Percentiles rank a stretch among this genome's conserved stretches.
phyloP scores from a whole-genome alignment of 768 basidiomycete species.

The Lentinus tigrinus region DNA sequence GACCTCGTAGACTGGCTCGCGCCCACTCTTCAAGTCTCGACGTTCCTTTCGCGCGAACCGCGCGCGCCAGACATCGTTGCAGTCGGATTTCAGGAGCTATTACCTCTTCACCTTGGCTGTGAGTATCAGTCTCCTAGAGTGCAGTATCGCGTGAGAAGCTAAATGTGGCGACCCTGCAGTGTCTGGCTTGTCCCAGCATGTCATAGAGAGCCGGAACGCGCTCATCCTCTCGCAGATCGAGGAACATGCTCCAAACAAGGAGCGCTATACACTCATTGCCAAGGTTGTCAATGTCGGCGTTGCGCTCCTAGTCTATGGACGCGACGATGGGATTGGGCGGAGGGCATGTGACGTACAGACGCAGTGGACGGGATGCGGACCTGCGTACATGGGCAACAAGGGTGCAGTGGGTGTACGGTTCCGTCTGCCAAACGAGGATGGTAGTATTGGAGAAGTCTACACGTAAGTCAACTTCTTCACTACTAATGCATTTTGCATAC shows the following conservation, averaged over 20 bases:
- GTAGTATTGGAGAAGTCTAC: constrained; percentile 67
- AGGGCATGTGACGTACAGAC: constrained; percentile 66
- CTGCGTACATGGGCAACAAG: constrained; percentile 88
- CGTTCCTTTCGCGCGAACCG: constrained; percentile 60
- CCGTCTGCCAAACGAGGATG: constrained; percentile 57
- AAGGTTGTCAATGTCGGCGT: constrained; percentile 85
- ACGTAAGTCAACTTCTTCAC: constrained; percentile 58
- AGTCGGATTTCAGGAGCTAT: constrained; percentile 91
- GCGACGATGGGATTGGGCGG: constrained; percentile 63
- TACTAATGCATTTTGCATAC: background rate
- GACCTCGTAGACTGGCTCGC: constrained; percentile 91
- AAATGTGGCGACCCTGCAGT: constrained; percentile 42
- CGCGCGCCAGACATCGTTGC: constrained; percentile 84
- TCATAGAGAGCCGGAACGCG: constrained; percentile 65
- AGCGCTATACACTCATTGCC: constrained; percentile 75
- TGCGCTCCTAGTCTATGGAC: constrained; percentile 84
- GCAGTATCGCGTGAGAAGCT: background rate
- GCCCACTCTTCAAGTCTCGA: constrained; percentile 76
- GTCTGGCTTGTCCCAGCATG: constrained; percentile 68
- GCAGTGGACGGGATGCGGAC: constrained; percentile 72
- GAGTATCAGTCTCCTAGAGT: constrained; percentile 32
- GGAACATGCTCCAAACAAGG: constrained; percentile 65
- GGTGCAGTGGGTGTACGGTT: constrained; percentile 90
- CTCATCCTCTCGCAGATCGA: constrained; percentile 79
- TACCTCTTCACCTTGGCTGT: constrained; percentile 88